Evolutionary conservation across 371 early-diverging fungal genomes (phyloP), one percentile per base, ranked within the genome.

Genomic region (Chytridiales sp.): DNA sequence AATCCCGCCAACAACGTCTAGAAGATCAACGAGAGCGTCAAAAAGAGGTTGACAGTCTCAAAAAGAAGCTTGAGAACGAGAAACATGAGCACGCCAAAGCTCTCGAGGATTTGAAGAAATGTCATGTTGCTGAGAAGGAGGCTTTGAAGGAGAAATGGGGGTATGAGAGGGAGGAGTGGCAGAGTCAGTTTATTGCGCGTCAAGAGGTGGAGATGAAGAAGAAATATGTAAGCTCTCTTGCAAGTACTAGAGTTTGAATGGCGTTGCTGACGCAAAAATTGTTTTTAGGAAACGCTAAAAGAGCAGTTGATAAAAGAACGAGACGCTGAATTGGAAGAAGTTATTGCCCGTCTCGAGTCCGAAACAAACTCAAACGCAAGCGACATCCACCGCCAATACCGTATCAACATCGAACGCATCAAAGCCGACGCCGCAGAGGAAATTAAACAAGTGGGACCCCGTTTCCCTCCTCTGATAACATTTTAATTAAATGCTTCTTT

Each of bases 241-340:
- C 27, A 36, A n/a, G n/a, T n/a, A n/a, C n/a, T n/a, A n/a, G n/a
- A n/a, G n/a, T n/a, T 21, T 19, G 38, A 19, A 31, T 30, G 19
- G 19, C 21, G 27, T 19, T 17, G 30, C 35, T n/a, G 19, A 56
- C 15, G 8, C 24, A 17, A 13, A 36, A 17, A 35, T 35, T 11
- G 22, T 24, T 44, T 26, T 11, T 49, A 69, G 75, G 74, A 75
- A 68, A 47, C 29, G 34, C 64, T 80, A 56, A 73, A 72, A 38
- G 79, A 75, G 47, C 54, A 59, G 64, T 62, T 79, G 22, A 42
- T 77, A 21, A 38, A 67, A 26, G 77, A 80, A 52, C 62, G 81
- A 4, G 81, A 80, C 52, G 70, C 67, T 11, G 81, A 80, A 57
- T 61, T 80, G 15, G 81, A 80, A 49, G 58, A 70, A 62, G 65